Conservation (phyloP, 495 filamentous ascomycete genomes). For the Penicillium flavigenum region DNA sequence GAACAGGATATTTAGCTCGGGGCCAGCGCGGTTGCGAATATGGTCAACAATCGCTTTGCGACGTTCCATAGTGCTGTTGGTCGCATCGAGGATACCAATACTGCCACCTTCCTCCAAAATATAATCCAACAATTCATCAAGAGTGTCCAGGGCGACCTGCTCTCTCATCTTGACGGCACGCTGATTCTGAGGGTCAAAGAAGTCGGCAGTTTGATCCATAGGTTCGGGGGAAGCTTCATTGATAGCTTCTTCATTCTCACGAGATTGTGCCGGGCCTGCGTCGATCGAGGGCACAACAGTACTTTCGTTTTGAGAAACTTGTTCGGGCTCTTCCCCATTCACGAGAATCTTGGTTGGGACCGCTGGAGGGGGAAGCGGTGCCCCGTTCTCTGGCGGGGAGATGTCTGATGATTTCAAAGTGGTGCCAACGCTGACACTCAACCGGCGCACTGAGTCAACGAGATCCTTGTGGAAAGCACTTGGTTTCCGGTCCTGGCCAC, state of each 20-base stretch:
- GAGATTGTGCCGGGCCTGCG: constrained; percentile 17
- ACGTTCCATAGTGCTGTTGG: constrained; percentile 88
- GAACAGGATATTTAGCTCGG: constrained; percentile 84
- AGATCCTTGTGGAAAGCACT: constrained; percentile 43
- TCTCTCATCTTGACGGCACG: constrained; percentile 80
- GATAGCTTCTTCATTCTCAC: constrained; percentile 26
- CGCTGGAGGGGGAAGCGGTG: constrained; percentile 38
- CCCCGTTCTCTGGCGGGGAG: constrained; percentile 30
- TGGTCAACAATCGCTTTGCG: constrained; percentile 79
- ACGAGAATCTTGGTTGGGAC: constrained; percentile 50
- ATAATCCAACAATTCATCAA: constrained; percentile 89
- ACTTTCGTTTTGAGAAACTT: constrained; percentile 28
- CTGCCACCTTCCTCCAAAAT: constrained; percentile 78
- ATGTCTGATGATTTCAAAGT: constrained; percentile 21
- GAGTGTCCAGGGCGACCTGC: constrained; percentile 84
- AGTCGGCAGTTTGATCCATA: constrained; percentile 85
- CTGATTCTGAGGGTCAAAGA: constrained; percentile 91
- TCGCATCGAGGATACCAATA: constrained; percentile 97
- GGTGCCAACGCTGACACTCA: constrained; percentile 44
- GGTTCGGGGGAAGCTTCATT: constrained; percentile 46
- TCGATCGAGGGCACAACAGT: constrained; percentile 34
- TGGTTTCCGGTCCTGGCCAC: constrained; percentile 21
- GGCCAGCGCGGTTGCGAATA: constrained; percentile 79
- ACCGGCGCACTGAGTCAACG: constrained; percentile 43
- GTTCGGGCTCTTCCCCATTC: constrained; percentile 44